Evolutionary conservation across 23 red algal genomes (phyloP).

Genomic region (Chondrus crispus): DNA sequence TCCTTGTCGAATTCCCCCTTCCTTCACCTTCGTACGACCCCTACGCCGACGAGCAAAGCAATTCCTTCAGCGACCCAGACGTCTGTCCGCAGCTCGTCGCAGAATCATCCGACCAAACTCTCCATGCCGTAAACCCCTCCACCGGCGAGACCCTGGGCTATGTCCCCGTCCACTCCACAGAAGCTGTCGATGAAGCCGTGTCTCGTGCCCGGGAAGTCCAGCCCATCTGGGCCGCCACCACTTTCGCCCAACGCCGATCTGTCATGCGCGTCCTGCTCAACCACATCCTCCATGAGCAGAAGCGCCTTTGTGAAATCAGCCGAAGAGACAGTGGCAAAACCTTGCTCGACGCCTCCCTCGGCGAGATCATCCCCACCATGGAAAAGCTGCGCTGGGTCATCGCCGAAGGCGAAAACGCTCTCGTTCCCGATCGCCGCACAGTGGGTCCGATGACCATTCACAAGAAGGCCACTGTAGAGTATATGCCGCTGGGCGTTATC

Average conservation of each 20-base stretch:
- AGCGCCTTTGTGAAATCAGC: slow-evolving; percentile 31
- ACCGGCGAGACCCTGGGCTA: slow-evolving; percentile 41
- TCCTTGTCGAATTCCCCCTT: slow-evolving; percentile 3
- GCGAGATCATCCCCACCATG: slow-evolving; percentile 86
- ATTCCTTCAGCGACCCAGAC: slow-evolving; percentile 28
- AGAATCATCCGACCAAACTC: neutral
- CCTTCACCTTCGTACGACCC: slow-evolving; percentile 44
- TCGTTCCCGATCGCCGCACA: slow-evolving; percentile 75
- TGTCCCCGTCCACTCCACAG: slow-evolving; percentile 3
- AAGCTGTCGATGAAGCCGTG: slow-evolving; percentile 11
- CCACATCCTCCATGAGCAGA: slow-evolving; percentile 64
- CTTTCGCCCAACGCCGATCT: slow-evolving; percentile 49
- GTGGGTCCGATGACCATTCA: slow-evolving; percentile 79
- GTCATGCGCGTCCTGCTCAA: slow-evolving; percentile 37
- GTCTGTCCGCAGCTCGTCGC: slow-evolving; percentile 17
- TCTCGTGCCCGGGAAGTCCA: slow-evolving; percentile 45
- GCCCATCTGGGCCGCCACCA: slow-evolving; percentile 37
- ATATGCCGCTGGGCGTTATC: slow-evolving; percentile 92
- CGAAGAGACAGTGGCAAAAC: slow-evolving; percentile 86
- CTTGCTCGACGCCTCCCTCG: slow-evolving; percentile 76
- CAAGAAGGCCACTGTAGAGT: slow-evolving; percentile 75
- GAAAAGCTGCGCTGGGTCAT: slow-evolving; percentile 98
- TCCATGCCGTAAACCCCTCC: slow-evolving; percentile 17
- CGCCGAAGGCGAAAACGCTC: slow-evolving; percentile 64
- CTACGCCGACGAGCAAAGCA: neutral